phyloP scores from a whole-genome alignment of 2,329 filamentous ascomycete species.

The Dendrostoma leiphaemia region DNA sequence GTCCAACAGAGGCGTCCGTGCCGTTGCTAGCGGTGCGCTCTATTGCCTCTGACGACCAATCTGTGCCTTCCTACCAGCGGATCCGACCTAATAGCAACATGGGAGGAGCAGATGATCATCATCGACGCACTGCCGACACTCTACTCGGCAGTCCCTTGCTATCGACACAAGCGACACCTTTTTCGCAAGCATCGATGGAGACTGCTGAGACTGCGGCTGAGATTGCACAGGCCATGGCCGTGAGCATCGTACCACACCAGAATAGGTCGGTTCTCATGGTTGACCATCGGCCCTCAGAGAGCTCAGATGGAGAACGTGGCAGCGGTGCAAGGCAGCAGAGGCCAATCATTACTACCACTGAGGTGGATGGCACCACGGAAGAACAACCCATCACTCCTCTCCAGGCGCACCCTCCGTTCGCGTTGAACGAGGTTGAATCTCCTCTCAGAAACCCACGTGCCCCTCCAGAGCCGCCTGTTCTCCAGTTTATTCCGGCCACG shows the following conservation, averaged over 20 bases:
- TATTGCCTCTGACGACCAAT: conserved; percentile 32
- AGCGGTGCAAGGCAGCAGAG: conserved; percentile 24
- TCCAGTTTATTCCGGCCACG: conserved; percentile 63
- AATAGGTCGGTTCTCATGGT: conserved; percentile 63
- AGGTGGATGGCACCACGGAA: conserved; percentile 31
- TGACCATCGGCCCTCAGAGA: conserved; percentile 51
- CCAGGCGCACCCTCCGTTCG: conserved; percentile 47
- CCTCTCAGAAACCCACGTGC: conserved; percentile 60
- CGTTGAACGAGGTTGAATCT: conserved; percentile 56
- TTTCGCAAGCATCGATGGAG: conserved; percentile 60
- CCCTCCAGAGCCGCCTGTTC: conserved; percentile 52
- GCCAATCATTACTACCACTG: conserved; percentile 37
- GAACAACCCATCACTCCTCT: conserved; percentile 49
- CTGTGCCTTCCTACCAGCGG: conserved; percentile 33
- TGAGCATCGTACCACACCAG: conserved; percentile 63
- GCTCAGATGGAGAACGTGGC: conserved; percentile 34
- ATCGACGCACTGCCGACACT: conserved; percentile 34
- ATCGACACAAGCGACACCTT: conserved; percentile 58
- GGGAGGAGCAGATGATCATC: background rate
- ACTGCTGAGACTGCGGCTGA: conserved; percentile 59
- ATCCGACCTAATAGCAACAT: conserved; percentile 30
- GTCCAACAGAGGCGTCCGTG: conserved; percentile 7
- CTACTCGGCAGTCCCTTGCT: conserved; percentile 48
- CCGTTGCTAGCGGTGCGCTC: conserved; percentile 28
- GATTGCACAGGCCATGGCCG: conserved; percentile 60